Evolutionary conservation across 2,329 filamentous ascomycete species (phyloP).

Genomic region (Triangularia setosa): DNA sequence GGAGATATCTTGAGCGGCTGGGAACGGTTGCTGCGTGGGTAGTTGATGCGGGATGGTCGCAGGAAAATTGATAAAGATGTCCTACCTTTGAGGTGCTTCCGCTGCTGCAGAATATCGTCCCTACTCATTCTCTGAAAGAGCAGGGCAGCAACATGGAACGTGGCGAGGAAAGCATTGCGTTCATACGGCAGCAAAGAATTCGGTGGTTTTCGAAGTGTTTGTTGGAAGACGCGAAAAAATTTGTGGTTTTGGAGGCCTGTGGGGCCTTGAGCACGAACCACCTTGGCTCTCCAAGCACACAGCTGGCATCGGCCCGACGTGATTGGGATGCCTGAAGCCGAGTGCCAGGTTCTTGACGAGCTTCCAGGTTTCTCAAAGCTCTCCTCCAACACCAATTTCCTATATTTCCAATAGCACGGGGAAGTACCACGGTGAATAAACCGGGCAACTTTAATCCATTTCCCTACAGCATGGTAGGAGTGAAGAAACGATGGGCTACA

Average conservation of each 20-base stretch:
- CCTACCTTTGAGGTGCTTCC: neutral
- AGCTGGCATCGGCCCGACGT: neutral
- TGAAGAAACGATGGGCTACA: neutral
- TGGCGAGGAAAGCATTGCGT: neutral
- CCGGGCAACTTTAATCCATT: too few relatives aligned
- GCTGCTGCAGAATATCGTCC: neutral
- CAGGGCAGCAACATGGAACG: neutral
- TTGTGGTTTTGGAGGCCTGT: neutral
- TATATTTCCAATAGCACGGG: too few relatives aligned
- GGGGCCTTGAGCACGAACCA: neutral
- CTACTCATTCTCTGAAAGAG: neutral
- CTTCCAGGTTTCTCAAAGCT: too few relatives aligned
- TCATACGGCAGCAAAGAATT: neutral
- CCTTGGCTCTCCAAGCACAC: neutral
- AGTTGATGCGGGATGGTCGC: neutral
- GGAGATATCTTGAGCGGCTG: conserved; percentile 25
- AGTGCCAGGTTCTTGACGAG: too few relatives aligned
- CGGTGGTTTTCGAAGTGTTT: neutral
- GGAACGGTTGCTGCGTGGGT: conserved; percentile 21
- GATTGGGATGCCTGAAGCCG: neutral
- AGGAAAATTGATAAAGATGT: too few relatives aligned
- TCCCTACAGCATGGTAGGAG: neutral
- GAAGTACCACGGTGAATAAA: too few relatives aligned
- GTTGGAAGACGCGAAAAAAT: neutral
- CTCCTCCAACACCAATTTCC: neutral